Percentiles rank a stretch among this genome's conserved stretches.
Evolutionary conservation across 1,139 yeast species (phyloP).

Genomic region (Geotrichum armillariae): DNA sequence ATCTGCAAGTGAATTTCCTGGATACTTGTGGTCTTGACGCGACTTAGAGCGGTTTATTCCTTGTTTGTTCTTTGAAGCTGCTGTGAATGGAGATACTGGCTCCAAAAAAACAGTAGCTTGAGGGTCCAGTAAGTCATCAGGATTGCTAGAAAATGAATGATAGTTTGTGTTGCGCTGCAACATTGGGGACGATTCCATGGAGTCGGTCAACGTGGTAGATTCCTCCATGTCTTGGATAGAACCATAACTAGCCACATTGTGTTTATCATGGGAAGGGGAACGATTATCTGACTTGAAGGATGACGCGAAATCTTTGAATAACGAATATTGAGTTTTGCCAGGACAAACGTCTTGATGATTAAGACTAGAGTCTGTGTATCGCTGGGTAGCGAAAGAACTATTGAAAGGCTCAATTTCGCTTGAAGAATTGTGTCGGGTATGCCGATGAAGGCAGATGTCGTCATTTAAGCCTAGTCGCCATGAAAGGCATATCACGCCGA

Average conservation of each 20-base stretch:
- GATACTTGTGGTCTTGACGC: background rate
- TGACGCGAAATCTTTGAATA: background rate
- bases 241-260: background rate
- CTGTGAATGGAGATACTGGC: conserved; percentile 21
- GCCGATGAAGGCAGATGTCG: conserved; percentile 20
- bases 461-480: conserved; percentile 37
- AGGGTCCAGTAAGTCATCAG: conserved; percentile 4
- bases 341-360: background rate
- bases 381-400: conserved; percentile 2
- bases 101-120: conserved; percentile 4
- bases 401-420: conserved; percentile 11
- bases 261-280: background rate
- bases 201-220: background rate
- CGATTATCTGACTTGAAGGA: background rate
- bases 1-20: background rate
- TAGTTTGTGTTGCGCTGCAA: conserved; percentile 10
- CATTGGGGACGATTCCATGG: conserved; percentile 3
- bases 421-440: conserved; percentile 5
- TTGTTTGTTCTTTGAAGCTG: conserved; percentile 14
- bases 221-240: background rate
- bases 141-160: conserved; percentile 13
- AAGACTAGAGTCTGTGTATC: background rate
- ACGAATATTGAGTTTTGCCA: conserved; percentile 2
- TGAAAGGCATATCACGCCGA: conserved; percentile 57
- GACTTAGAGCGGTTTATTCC: background rate